Evolutionary conservation across 2,329 filamentous ascomycete genomes (phyloP).

Genomic region (Botryosphaeria agaves): DNA sequence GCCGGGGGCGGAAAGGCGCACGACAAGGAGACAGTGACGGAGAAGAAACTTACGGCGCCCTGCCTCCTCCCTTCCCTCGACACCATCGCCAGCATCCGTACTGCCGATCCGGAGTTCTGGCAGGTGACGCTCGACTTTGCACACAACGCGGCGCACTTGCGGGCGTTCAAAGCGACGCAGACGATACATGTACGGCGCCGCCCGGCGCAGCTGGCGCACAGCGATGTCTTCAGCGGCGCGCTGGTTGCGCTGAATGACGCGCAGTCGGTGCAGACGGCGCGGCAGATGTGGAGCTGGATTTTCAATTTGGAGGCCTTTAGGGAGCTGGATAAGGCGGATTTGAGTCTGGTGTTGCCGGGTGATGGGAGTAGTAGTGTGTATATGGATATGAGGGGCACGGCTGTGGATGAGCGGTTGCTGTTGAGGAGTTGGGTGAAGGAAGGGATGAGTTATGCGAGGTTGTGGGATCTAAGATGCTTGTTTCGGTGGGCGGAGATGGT

Average conservation of each 20-base stretch:
- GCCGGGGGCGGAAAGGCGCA: conserved; percentile 12
- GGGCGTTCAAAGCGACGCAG: conserved; percentile 51
- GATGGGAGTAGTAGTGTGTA: conserved; percentile 25
- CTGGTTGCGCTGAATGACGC: conserved; percentile 54
- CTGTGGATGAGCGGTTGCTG: conserved; percentile 55
- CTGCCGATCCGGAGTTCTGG: conserved; percentile 56
- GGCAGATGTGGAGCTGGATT: conserved; percentile 52
- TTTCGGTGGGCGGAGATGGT: conserved; percentile 47
- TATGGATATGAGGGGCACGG: conserved; percentile 36
- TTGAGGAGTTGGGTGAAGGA: conserved; percentile 25
- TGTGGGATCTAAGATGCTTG: conserved; percentile 45
- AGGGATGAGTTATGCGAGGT: conserved; percentile 31
- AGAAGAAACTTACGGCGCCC: conserved; percentile 27
- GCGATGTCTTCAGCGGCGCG: conserved; percentile 46
- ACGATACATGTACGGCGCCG: conserved; percentile 58
- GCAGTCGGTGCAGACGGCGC: conserved; percentile 18
- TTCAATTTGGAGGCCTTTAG: conserved; percentile 42
- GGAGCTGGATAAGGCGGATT: conserved; percentile 46
- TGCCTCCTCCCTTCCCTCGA: conserved; percentile 47
- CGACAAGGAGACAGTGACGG: conserved; percentile 9
- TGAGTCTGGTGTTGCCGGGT: conserved; percentile 21
- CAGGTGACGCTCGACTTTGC: conserved; percentile 61
- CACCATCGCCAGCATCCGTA: conserved; percentile 43
- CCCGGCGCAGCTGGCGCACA: conserved; percentile 33
- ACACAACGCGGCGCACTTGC: conserved; percentile 40